phyloP scores from a whole-genome alignment of 2,329 filamentous ascomycete species.

The Helotiales sp. region DNA sequence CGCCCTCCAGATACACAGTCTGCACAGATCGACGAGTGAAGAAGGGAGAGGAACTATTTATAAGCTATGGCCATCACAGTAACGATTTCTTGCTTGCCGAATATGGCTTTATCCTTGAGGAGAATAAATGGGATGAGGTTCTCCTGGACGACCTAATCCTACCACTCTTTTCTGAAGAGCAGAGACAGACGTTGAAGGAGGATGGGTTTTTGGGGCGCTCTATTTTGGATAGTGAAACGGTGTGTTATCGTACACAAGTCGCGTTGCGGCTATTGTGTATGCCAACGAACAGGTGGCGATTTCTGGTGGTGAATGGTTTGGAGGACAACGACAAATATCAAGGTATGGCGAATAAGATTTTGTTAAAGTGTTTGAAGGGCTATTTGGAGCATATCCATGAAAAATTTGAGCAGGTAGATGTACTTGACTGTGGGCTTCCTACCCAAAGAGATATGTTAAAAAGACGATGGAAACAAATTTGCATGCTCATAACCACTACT shows the following conservation, averaged over 20 bases:
- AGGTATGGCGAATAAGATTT: conserved; percentile 38
- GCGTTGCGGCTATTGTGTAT: conserved; percentile 45
- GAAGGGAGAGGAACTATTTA: conserved; percentile 63
- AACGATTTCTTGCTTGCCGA: conserved; percentile 74
- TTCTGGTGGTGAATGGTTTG: conserved; percentile 44
- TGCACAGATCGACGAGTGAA: too few species aligned
- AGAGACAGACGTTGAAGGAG: conserved; percentile 44
- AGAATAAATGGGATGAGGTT: conserved; percentile 33
- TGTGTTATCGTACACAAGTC: conserved; percentile 57
- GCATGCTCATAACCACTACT: too few species aligned
- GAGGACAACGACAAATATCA: conserved; percentile 48
- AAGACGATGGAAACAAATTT: too few species aligned
- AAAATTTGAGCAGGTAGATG: too few species aligned
- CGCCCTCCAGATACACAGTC: not conserved
- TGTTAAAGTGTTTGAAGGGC: too few species aligned
- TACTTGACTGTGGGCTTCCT: too few species aligned
- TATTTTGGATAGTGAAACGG: conserved; percentile 48
- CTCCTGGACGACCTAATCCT: conserved; percentile 31
- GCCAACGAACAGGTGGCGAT: conserved; percentile 42
- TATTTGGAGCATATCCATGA: too few species aligned
- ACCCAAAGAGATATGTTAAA: too few species aligned
- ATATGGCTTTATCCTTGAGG: conserved; percentile 43
- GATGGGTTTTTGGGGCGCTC: conserved; percentile 52
- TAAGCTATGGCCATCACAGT: conserved; percentile 68
- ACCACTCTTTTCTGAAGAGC: conserved; percentile 26